Base-by-base conservation (phyloP, 768 basidiomycete genomes). In the Mrakia gelida region DNA sequence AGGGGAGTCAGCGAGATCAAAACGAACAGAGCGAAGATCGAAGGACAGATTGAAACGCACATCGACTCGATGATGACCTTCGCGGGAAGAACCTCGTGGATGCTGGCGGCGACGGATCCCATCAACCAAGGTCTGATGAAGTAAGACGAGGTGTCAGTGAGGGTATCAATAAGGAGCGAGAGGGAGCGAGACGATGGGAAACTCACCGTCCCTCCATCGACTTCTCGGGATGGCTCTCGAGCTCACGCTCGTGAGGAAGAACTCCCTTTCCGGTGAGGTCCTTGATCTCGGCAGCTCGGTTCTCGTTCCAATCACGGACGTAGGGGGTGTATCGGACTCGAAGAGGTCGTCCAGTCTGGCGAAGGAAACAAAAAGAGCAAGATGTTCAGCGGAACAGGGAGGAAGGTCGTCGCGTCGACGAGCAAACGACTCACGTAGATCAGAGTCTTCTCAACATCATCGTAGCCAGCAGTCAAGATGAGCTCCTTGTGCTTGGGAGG, bases 321-420 rank as follows among this genome's bases (percentile, higher is more conserved):
- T 94, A 97, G 26, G 92, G 89, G 2, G 93, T 94, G 83, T 90
- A 89, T 80, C 90, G 86, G 54, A 96, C 94, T 56, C 95, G 89
- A 81, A 97, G 86, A 28, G 95, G 95, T 45, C 95, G 90, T 16
- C 94, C 94, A 63, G 93, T 92, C 21, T 70, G 32, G 8, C 1
- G 23, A 26, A 16, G 18, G 67, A 41, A 38, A 2, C 34, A 9
- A 70, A 21, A 34, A 6, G 10, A 16, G 18, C 15, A 67, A 38
- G 34, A 2, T n/a, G n/a, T n/a, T 34, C 67, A 41, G 32, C 45
- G 38, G 38, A 38, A 38, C 38, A 38, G 16, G 18, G 21, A 52
- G 49, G 18, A 16, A 52, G 23, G 7, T 23, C 67, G 41, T n/a
- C 67, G 38, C 26, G 34, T 26, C 21, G 38, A 34, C 9, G n/a